Evolutionary conservation across 169 alveolate genomes (phyloP), one percentile per base, ranked within the genome.

Genomic region (Plasmodium ovale): DNA sequence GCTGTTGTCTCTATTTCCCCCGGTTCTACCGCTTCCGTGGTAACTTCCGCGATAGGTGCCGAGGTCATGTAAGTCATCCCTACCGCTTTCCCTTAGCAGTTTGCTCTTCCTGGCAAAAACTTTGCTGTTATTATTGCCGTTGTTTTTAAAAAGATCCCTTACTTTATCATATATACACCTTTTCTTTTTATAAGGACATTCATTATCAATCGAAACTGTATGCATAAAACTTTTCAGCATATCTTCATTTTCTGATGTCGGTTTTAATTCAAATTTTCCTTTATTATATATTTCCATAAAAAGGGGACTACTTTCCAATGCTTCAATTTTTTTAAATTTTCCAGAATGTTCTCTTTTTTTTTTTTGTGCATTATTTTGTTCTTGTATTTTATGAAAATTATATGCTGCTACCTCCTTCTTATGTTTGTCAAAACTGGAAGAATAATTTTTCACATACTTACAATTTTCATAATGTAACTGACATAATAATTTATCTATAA

Each of bases 401-500:
- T 87, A 60, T 1, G 82, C 79, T 49, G 89, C 84, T 4, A 69
- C 82, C 59, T 89, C 72, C 37, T 79, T 67, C 69, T 87, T 77
- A 58, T 89, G 82, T 85, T 94, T 53, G 31, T 92, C 92, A 62
- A 33, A 87, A 39, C 58, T 62, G 0, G 87, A 3, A 6, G 82
- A 29, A 54, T 87, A 72, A 53, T 72, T 87, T 59, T 87, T 72
- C n/a, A 95, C 96, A 69, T 89, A 92, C 53, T 87, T 88, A 37
- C 96, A 94, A 72, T 94, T 96, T 54, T 95, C 97, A 44, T 89
- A 91, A 87, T 96, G 97, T 67, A 95, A 92, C 56, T 94, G 98
- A 89, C 95, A 91, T 88, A 97, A 88, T 53, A 97, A 92, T 91
- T 95, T 95, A 74, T 97, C 99, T 74, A 97, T 88, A 85, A 95